Evolutionary conservation across 805 yeast species (phyloP).

Genomic region (Candida wancherniae): DNA sequence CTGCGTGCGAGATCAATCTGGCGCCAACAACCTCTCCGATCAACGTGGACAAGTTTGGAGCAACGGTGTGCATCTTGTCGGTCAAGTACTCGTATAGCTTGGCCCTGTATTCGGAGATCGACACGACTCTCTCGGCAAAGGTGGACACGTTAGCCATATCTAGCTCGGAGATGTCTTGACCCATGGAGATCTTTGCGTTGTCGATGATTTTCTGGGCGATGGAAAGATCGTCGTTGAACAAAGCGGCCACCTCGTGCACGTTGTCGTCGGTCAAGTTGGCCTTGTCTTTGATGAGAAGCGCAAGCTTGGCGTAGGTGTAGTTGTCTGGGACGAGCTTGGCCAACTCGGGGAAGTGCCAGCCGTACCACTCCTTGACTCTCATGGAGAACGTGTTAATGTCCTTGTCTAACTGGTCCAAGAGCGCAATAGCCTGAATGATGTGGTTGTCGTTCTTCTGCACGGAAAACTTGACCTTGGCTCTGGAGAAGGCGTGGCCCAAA

Average conservation of each 20-base stretch:
- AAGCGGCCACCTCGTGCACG: constrained; percentile 86
- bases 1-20: constrained; percentile 94
- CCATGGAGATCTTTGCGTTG: constrained; percentile 97
- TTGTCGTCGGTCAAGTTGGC: constrained; percentile 86
- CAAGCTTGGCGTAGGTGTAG: constrained; percentile 78
- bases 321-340: constrained; percentile 89
- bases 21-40: constrained; percentile 99
- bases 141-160: constrained; percentile 89
- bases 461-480: constrained; percentile 98
- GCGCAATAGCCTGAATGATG: constrained; percentile 97
- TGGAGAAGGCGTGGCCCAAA: constrained; percentile 97
- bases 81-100: constrained; percentile 79
- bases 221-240: constrained; percentile 88
- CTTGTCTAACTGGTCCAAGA: constrained; percentile 95
- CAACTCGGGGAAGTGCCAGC: constrained; percentile 98
- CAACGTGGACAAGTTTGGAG: constrained; percentile 73
- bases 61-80: constrained; percentile 96
- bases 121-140: constrained; percentile 91
- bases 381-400: constrained; percentile 95
- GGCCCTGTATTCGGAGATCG: constrained; percentile 85
- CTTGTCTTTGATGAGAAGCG: constrained; percentile 82
- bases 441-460: constrained; percentile 99
- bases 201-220: constrained; percentile 84
- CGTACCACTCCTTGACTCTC: constrained; percentile 98
- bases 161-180: constrained; percentile 93